A percentile compares a stretch with the other conserved stretches of the same genome.
These are phyloP conservation scores for Larix kaempferi DNA, from an alignment of 75 land plant genomes.

Conservation along the genomic window DNA sequence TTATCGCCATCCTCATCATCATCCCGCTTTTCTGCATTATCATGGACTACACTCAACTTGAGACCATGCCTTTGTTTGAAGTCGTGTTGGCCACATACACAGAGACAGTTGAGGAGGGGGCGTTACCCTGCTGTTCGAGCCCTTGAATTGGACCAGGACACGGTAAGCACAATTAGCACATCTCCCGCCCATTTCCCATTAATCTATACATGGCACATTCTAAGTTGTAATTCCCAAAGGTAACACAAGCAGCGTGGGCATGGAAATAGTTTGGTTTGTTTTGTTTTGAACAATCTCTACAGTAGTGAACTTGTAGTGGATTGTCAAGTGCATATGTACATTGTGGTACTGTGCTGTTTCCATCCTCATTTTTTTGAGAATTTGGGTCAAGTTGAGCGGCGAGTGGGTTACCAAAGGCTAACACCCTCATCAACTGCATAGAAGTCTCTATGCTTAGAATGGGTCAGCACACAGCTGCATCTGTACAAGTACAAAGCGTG, in stretches of 20 bases:
- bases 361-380: not conserved
- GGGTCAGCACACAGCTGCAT: not conserved
- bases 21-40: constrained; percentile 3
- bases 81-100: not conserved
- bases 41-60: not conserved
- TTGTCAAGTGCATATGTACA: no score
- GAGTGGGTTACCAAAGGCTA: not conserved
- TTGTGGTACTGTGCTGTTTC: not conserved
- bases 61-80: not conserved
- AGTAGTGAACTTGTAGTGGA: not conserved
- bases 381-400: not conserved
- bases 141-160: constrained; percentile 79
- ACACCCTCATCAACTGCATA: not conserved
- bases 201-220: not conserved
- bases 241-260: no score
- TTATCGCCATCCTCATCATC: not conserved
- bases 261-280: no score
- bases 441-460: not conserved
- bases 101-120: not conserved
- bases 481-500: not conserved
- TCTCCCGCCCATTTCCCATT: not conserved
- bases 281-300: no score
- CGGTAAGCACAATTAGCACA: constrained; percentile 22
- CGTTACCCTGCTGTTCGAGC: constrained; percentile 49
- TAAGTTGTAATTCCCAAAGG: not conserved